Conservation (phyloP, 352 stramenopile species). For the Hyaloperonospora brassicae region DNA sequence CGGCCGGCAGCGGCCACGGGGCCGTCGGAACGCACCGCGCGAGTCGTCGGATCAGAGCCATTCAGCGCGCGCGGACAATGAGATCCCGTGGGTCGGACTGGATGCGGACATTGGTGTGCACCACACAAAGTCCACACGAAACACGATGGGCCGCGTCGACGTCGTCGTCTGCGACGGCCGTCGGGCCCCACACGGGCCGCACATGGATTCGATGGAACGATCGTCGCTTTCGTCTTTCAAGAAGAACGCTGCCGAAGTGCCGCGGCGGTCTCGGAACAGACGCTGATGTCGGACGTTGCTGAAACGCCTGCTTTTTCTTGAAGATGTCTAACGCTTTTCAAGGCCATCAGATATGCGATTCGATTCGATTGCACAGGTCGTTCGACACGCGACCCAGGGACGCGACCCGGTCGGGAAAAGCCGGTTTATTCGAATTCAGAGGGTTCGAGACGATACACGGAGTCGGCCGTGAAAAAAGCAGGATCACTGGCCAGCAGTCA, state of each 20-base stretch:
- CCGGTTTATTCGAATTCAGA: not conserved
- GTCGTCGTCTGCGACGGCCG: not conserved
- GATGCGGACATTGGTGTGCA: not conserved
- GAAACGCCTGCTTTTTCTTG: not conserved
- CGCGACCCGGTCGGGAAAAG: not conserved
- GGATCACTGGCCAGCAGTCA: too few species aligned
- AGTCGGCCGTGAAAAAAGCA: too few species aligned
- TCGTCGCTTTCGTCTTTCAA: not conserved
- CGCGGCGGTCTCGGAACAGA: not conserved
- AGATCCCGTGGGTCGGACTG: slow-evolving; percentile 1
- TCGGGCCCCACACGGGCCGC: not conserved
- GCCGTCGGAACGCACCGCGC: slow-evolving; percentile 11
- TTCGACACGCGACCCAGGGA: not conserved
- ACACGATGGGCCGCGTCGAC: not conserved
- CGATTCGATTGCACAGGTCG: not conserved
- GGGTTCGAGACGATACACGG: not conserved
- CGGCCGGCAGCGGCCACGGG: slow-evolving; percentile 8
- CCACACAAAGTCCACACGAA: not conserved
- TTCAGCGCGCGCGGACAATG: not conserved
- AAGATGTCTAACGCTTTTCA: not conserved
- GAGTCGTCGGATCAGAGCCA: slow-evolving; percentile 29
- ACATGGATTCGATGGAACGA: not conserved
- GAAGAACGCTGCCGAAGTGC: slow-evolving; percentile 4
- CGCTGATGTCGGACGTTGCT: not conserved
- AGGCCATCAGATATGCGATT: not conserved